These are phyloP conservation scores for Hondaea fermentalgiana DNA, from an alignment of 108 stramenopile genomes.

Conservation along the genomic window DNA sequence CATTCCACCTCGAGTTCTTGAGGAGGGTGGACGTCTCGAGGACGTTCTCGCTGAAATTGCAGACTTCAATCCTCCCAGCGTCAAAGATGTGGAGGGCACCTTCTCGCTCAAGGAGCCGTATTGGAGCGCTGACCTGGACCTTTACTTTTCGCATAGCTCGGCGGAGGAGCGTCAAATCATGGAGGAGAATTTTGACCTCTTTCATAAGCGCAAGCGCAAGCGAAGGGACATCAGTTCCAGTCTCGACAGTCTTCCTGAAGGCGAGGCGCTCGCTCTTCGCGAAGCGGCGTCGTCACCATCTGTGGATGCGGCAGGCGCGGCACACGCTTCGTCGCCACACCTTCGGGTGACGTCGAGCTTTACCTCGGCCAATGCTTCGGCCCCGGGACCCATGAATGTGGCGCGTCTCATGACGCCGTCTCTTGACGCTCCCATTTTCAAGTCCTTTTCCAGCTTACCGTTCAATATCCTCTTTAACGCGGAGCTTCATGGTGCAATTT, in stretches of 20 bases:
- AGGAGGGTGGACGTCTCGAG: background rate
- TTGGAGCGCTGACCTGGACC: background rate
- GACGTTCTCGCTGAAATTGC: background rate
- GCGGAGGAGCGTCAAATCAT: background rate
- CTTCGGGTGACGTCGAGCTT: too few relatives aligned
- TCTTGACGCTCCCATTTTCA: background rate
- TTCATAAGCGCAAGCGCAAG: slow-evolving; percentile 10
- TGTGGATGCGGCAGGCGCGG: too few relatives aligned
- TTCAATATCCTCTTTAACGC: background rate
- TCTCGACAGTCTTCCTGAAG: background rate
- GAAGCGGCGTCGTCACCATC: background rate
- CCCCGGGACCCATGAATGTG: background rate
- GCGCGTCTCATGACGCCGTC: background rate
- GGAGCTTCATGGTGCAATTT: background rate
- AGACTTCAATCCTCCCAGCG: background rate
- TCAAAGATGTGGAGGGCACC: background rate
- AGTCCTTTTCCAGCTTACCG: background rate
- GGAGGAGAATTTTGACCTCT: background rate
- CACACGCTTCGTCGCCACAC: too few relatives aligned
- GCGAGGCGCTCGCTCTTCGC: background rate
- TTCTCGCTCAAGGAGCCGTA: background rate
- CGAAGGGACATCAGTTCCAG: background rate
- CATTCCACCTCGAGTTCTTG: background rate
- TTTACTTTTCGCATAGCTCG: background rate
- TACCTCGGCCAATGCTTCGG: background rate